Percentiles rank a stretch among this genome's conserved stretches.
Conservation (phyloP, 192 early-diverging fungal genomes). For the Kickxella alabastrina region DNA sequence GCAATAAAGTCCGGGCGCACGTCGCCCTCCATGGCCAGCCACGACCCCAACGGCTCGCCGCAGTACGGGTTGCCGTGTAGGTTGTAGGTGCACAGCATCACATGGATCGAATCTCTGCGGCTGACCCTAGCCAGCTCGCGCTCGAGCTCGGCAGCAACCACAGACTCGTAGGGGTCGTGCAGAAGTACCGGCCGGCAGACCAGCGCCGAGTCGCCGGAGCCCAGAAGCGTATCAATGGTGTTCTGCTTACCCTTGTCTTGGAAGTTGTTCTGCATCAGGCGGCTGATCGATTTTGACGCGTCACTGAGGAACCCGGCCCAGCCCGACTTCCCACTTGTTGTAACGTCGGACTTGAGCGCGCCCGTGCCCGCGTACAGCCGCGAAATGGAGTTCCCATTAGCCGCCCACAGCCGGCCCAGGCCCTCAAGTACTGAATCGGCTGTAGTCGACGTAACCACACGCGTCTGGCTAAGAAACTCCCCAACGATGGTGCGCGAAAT, state of each 20-base stretch:
- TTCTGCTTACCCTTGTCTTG: constrained; percentile 93
- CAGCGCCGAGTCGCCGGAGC: constrained; percentile 43
- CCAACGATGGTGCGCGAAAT: constrained; percentile 56
- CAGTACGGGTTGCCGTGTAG: constrained; percentile 75
- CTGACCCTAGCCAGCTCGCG: constrained; percentile 31
- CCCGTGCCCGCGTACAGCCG: constrained; percentile 96
- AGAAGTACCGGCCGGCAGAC: constrained; percentile 32
- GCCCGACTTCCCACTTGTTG: constrained; percentile 77
- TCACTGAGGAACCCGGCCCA: constrained; percentile 77
- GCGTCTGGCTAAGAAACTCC: constrained; percentile 41
- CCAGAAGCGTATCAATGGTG: constrained; percentile 85
- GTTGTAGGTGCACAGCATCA: constrained; percentile 89
- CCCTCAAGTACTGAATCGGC: constrained; percentile 31
- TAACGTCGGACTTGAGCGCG: constrained; percentile 87
- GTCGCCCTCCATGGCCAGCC: constrained; percentile 40
- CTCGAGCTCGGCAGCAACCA: constrained; percentile 23
- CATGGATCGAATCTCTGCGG: constrained; percentile 50
- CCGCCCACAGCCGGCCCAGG: constrained; percentile 69
- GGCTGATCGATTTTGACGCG: constrained; percentile 86
- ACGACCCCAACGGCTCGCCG: constrained; percentile 55
- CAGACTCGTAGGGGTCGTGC: constrained; percentile 35
- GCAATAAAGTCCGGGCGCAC: constrained; percentile 71
- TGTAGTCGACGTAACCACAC: constrained; percentile 3
- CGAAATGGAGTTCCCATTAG: constrained; percentile 89
- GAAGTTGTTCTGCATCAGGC: constrained; percentile 95